phyloP scores from a whole-genome alignment of 495 filamentous ascomycete genomes.

The Aspergillus sparsus region DNA sequence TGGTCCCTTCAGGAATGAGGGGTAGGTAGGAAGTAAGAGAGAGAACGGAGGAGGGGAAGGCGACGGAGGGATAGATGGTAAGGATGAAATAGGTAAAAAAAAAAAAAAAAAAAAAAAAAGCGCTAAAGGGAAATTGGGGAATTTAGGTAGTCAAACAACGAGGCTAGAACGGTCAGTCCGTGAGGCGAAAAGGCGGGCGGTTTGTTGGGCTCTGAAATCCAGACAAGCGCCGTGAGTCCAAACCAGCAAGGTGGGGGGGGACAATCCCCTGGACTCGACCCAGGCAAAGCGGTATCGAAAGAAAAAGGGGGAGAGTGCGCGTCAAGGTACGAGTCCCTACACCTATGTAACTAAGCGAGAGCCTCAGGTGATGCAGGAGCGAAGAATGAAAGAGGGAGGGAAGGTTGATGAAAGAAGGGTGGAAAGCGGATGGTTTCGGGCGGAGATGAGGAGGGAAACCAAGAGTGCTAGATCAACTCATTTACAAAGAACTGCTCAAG shows the following conservation, averaged over 20 bases:
- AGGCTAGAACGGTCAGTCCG: slow-evolving; percentile 18
- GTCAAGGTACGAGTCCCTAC: slow-evolving; percentile 4
- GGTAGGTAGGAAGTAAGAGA: slow-evolving; percentile 8
- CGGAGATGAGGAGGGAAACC: slow-evolving; percentile 13
- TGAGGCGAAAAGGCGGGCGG: slow-evolving; percentile 8
- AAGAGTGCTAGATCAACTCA: background rate
- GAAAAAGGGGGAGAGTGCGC: slow-evolving; percentile 2
- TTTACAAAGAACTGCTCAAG: too few relatives aligned
- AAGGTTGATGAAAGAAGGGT: background rate
- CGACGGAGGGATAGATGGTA: too few relatives aligned
- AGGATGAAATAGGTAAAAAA: background rate
- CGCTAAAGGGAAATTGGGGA: slow-evolving; percentile 8
- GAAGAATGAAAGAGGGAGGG: background rate
- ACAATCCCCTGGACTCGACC: slow-evolving; percentile 16
- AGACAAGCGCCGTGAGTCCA: slow-evolving; percentile 25
- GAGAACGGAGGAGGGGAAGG: slow-evolving; percentile 6
- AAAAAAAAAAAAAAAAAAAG: slow-evolving; percentile 3
- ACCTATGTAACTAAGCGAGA: background rate
- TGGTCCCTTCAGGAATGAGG: slow-evolving; percentile 13
- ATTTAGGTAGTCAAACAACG: slow-evolving; percentile 18
- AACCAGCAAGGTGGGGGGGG: slow-evolving; percentile 22
- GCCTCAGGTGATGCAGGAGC: background rate
- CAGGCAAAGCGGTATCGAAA: slow-evolving; percentile 11
- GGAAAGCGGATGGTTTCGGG: slow-evolving; percentile 13
- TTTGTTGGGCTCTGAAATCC: slow-evolving; percentile 22